Evolutionary conservation across 2,329 filamentous ascomycete species (phyloP), one percentile per base, ranked within the genome.

Genomic region (Peltaster fructicola): DNA sequence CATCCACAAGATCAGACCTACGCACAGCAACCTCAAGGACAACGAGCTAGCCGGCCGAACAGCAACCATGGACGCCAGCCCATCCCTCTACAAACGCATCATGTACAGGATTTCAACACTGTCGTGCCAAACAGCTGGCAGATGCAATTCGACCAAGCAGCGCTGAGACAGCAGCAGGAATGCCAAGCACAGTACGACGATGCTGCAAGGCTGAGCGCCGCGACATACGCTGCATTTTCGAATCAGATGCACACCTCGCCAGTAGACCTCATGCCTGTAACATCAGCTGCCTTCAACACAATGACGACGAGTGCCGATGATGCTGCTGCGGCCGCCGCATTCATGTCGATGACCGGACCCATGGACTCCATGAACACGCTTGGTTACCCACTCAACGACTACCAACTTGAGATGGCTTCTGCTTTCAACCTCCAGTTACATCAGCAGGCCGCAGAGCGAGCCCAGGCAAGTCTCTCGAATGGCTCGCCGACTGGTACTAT

Each of bases 401-500:
- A 91, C 41, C 71, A 77, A 38, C 63, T 67, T 30, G 70, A 74
- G 45, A 57, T 76, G 38, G 45, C 49, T 33, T 51, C 52, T 51
- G 55, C 65, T 13, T 62, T 61, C 37, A 53, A 56, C 21, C 30
- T 43, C 14, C 48, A 51, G 17, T 22, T 29, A 22, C 51, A 58
- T 26, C 29, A 62, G 57, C 29, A 67, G 56, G 34, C 36, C 23
- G 31, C 36, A 13, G 43, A 45, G 21, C 41, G 38, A 5, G 35
- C 36, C 15, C 38, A 42, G 16, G 44, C 50, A 10, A 58, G 53
- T 33, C 41, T 59, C 7, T 48, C 52, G 7, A 55, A 51, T 46
- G 73, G 68, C 42, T 84, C 78, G 17, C 78, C 78, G 1, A 78
- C 73, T 2, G 73, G 77, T 39, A 78, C 74, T 15, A 84, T 80